These are phyloP conservation scores for Lachnellula occidentalis DNA, from an alignment of 2,329 filamentous ascomycete genomes.

Conservation along the genomic window DNA sequence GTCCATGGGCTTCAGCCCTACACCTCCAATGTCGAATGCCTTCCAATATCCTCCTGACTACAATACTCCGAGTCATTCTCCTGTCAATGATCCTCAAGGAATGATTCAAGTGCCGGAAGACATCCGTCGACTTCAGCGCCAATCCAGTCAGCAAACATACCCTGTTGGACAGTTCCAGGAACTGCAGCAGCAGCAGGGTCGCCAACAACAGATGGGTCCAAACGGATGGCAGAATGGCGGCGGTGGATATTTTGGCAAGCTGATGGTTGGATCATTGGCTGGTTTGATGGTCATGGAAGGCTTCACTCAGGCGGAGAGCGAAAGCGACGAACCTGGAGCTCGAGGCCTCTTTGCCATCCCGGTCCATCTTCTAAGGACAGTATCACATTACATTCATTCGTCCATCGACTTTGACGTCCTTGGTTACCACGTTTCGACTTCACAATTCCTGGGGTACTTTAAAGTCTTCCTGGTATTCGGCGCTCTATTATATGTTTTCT, in stretches of 20 bases:
- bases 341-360: slow-evolving; percentile 64
- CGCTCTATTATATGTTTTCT: slow-evolving; percentile 48
- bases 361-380: slow-evolving; percentile 47
- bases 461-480: slow-evolving; percentile 49
- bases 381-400: slow-evolving; percentile 40
- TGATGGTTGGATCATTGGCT: slow-evolving; percentile 90
- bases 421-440: slow-evolving; percentile 45
- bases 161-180: slow-evolving; percentile 37
- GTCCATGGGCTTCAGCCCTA: slow-evolving; percentile 55
- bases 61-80: slow-evolving; percentile 25
- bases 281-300: slow-evolving; percentile 90
- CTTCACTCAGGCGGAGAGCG: slow-evolving; percentile 56
- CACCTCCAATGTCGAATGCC: slow-evolving; percentile 41
- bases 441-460: slow-evolving; percentile 44
- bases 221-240: slow-evolving; percentile 50
- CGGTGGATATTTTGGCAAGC: slow-evolving; percentile 61
- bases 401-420: slow-evolving; percentile 42
- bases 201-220: slow-evolving; percentile 49
- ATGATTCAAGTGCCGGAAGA: slow-evolving; percentile 63
- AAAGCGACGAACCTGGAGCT: slow-evolving; percentile 57
- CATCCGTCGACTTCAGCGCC: slow-evolving; percentile 40
- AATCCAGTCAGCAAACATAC: slow-evolving; percentile 30
- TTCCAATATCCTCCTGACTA: slow-evolving; percentile 29
- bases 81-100: slow-evolving; percentile 41
- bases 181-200: slow-evolving; percentile 40